These are phyloP conservation scores for Arbutus unedo DNA, from an alignment of 148 eudicot species.

Conservation along the genomic window DNA sequence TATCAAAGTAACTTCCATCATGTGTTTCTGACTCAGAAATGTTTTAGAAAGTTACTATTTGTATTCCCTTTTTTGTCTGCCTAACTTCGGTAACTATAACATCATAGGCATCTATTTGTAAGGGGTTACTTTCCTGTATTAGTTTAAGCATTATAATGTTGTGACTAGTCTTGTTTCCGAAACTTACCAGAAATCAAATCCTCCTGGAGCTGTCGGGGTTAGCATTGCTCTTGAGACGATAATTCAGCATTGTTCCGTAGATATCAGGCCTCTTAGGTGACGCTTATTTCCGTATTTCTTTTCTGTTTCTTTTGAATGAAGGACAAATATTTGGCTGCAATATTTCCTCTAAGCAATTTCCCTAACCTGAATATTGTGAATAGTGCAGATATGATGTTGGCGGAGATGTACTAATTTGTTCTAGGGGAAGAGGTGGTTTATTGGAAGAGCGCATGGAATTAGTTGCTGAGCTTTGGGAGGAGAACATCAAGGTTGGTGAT, in stretches of 20 bases:
- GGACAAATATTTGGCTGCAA: not conserved
- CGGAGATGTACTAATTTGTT: slow-evolving; percentile 64
- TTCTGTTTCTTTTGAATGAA: slow-evolving; percentile 8
- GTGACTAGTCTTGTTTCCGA: slow-evolving; percentile 12
- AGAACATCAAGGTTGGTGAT: slow-evolving; percentile 60
- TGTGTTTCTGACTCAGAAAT: not conserved
- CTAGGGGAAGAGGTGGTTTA: slow-evolving; percentile 94
- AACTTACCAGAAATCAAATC: slow-evolving; percentile 68
- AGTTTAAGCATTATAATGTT: not conserved
- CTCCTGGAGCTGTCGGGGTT: slow-evolving; percentile 88
- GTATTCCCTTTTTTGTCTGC: not conserved
- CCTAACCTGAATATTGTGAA: slow-evolving; percentile 2
- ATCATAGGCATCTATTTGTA: not conserved
- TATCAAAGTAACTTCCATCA: not conserved
- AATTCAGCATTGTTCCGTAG: slow-evolving; percentile 57
- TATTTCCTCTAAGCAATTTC: slow-evolving; percentile 3
- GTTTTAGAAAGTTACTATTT: not conserved
- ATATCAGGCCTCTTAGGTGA: slow-evolving; percentile 64
- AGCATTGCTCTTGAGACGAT: slow-evolving; percentile 91
- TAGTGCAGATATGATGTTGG: slow-evolving; percentile 49
- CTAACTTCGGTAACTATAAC: not conserved
- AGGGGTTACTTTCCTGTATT: not conserved
- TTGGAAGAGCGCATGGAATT: slow-evolving; percentile 89
- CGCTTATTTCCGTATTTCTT: not conserved
- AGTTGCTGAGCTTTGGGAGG: slow-evolving; percentile 80